phyloP scores from a whole-genome alignment of 805 yeast genomes.

The Zygosaccharomyces bailii region DNA sequence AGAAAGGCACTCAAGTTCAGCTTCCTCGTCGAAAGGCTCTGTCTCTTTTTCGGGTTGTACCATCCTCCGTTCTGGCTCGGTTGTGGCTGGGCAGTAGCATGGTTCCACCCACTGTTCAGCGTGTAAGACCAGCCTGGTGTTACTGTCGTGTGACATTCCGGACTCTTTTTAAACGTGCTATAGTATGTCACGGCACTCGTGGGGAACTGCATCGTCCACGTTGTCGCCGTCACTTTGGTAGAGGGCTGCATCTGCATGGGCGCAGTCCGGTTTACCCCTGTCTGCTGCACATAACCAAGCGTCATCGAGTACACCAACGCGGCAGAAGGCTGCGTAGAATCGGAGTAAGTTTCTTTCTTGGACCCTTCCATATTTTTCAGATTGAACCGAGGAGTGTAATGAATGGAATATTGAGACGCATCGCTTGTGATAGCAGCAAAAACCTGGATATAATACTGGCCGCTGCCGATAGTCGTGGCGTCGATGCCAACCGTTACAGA shows the following conservation, averaged over 20 bases:
- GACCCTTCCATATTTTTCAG: slow-evolving; percentile 73
- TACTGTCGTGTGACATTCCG: slow-evolving; percentile 53
- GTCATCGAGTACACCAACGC: slow-evolving; percentile 39
- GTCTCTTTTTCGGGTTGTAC: slow-evolving; percentile 59
- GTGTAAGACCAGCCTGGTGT: slow-evolving; percentile 86
- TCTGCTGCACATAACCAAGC: slow-evolving; percentile 71
- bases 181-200: slow-evolving; percentile 66
- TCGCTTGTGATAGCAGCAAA: slow-evolving; percentile 39
- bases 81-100: slow-evolving; percentile 66
- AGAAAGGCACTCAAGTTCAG: slow-evolving; percentile 16
- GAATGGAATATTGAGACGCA: slow-evolving; percentile 49
- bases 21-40: slow-evolving; percentile 35
- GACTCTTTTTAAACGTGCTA: slow-evolving; percentile 39
- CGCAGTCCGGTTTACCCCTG: slow-evolving; percentile 76
- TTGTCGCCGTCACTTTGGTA: slow-evolving; percentile 56
- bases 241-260: slow-evolving; percentile 95
- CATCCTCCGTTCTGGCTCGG: slow-evolving; percentile 59
- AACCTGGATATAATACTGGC: slow-evolving; percentile 71
- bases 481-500: slow-evolving; percentile 42
- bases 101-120: slow-evolving; percentile 58
- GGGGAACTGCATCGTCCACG: slow-evolving; percentile 64
- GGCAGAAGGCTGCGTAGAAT: slow-evolving; percentile 43
- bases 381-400: slow-evolving; percentile 63
- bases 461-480: slow-evolving; percentile 51
- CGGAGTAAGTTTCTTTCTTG: slow-evolving; percentile 45